Evolutionary conservation across 768 basidiomycete species (phyloP).

Genomic region (Atractiella rhizophila): DNA sequence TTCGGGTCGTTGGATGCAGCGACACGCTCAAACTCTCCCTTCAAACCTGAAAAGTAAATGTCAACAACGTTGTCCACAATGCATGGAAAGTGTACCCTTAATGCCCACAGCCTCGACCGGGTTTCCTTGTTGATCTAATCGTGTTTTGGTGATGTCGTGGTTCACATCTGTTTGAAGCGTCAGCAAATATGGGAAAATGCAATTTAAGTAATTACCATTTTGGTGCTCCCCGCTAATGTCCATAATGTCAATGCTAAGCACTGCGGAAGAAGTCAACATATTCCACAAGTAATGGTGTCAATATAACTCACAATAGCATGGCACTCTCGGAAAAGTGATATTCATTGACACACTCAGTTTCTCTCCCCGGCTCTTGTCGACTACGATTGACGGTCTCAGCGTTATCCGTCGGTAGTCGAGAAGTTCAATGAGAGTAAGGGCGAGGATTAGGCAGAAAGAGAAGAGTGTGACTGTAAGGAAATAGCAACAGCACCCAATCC

Average conservation of each 20-base stretch:
- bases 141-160: constrained; percentile 64
- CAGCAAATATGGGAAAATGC: neutral
- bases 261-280: constrained; percentile 24
- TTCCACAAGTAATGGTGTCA: neutral
- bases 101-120: constrained; percentile 24
- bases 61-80: neutral
- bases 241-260: constrained; percentile 88
- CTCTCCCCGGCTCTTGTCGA: constrained; percentile 85
- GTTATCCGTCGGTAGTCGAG: constrained; percentile 65
- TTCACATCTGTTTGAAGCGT: constrained; percentile 30
- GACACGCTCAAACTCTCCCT: constrained; percentile 66
- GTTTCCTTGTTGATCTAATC: constrained; percentile 37
- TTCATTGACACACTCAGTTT: constrained; percentile 76
- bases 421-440: constrained; percentile 80
- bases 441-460: constrained; percentile 70
- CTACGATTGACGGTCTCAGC: constrained; percentile 45
- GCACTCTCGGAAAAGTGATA: constrained; percentile 82
- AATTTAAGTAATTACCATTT: constrained; percentile 25
- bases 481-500: constrained; percentile 6
- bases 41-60: constrained; percentile 31
- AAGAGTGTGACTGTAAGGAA: constrained; percentile 54
- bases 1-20: constrained; percentile 31
- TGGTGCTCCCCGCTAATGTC: constrained; percentile 94
- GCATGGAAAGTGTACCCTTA: constrained; percentile 6
- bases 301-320: constrained; percentile 63